Percentiles rank a stretch among this genome's conserved stretches.
Conservation (phyloP, 140 eudicot species). For the Bidens hawaiensis region DNA sequence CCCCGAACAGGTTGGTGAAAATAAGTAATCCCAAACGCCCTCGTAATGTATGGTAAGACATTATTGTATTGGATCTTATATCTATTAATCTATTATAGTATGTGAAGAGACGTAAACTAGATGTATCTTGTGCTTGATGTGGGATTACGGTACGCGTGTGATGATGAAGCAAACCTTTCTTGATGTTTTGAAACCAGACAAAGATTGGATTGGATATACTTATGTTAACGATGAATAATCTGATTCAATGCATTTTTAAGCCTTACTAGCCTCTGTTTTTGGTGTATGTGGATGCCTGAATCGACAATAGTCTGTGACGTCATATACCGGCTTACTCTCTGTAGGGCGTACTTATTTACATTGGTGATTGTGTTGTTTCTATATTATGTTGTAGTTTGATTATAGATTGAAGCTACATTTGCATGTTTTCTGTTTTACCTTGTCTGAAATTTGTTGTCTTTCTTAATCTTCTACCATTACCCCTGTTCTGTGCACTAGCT, state of each 20-base stretch:
- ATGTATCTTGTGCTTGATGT: not conserved
- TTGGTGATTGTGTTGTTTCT: not conserved
- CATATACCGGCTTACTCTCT: not conserved
- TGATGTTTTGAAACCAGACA: not conserved
- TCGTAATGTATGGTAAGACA: no score
- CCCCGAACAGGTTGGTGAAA: no score
- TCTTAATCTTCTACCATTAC: not conserved
- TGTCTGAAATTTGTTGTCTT: not conserved
- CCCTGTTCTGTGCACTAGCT: not conserved
- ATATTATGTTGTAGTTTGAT: not conserved
- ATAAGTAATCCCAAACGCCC: no score
- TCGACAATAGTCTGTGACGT: not conserved
- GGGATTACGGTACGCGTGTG: not conserved
- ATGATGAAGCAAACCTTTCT: not conserved
- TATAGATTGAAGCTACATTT: slow-evolving; percentile 1
- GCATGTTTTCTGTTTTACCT: not conserved
- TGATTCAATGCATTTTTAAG: not conserved
- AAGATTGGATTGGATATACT: not conserved
- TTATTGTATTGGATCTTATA: no score
- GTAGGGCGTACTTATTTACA: not conserved
- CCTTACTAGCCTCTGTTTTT: not conserved
- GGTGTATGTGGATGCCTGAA: not conserved
- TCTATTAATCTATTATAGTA: not conserved
- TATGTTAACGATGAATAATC: not conserved
- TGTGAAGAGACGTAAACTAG: not conserved